These are phyloP conservation scores for Aspergillus ostianus DNA, from an alignment of 495 filamentous ascomycete species.

Conservation along the genomic window DNA sequence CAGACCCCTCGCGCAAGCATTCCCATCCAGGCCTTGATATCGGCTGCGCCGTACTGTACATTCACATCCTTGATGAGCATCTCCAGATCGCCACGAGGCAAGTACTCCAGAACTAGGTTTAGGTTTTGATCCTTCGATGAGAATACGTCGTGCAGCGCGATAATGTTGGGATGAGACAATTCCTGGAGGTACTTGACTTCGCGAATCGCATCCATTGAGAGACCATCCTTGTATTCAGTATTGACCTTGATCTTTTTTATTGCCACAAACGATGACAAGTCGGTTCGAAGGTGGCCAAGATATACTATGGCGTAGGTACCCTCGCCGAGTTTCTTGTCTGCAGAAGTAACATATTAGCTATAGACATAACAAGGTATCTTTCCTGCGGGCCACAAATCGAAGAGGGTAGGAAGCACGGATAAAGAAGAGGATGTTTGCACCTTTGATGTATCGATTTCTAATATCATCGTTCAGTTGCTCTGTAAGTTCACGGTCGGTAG, in stretches of 20 bases:
- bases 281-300: slow-evolving; percentile 69
- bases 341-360: slow-evolving; percentile 9
- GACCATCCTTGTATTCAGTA: slow-evolving; percentile 76
- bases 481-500: slow-evolving; percentile 57
- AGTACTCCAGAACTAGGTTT: slow-evolving; percentile 89
- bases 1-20: slow-evolving; percentile 92
- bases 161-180: slow-evolving; percentile 94
- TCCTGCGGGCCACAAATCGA: too few relatives aligned
- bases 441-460: slow-evolving; percentile 85
- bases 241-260: slow-evolving; percentile 99
- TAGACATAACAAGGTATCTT: not conserved
- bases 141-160: slow-evolving; percentile 87
- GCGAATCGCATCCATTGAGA: slow-evolving; percentile 90
- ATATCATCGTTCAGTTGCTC: slow-evolving; percentile 89
- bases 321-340: slow-evolving; percentile 87
- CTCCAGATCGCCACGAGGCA: slow-evolving; percentile 88
- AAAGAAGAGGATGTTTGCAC: slow-evolving; percentile 33
- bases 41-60: slow-evolving; percentile 71
- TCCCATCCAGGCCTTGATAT: slow-evolving; percentile 98
- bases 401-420: not conserved
- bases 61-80: slow-evolving; percentile 84
- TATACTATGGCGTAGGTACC: slow-evolving; percentile 97
- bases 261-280: slow-evolving; percentile 71
- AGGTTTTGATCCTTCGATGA: slow-evolving; percentile 90
- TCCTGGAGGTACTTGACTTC: slow-evolving; percentile 95